These are phyloP conservation scores for Phylloporus scabripes DNA, from an alignment of 768 basidiomycete species.

Conservation along the genomic window DNA sequence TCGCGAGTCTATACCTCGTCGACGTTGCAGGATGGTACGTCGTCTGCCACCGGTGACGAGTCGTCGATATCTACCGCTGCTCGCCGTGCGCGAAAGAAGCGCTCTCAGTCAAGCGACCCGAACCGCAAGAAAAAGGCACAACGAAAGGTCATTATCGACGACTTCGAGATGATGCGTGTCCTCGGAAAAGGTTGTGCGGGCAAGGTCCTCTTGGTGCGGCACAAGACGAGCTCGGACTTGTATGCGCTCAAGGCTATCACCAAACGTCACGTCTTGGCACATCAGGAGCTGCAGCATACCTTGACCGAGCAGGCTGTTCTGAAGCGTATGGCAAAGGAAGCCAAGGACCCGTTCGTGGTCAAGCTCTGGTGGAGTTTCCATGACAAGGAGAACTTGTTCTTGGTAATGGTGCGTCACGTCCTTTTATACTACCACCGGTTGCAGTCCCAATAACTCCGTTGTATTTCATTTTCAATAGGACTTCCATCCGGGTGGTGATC, in stretches of 20 bases:
- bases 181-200: slow-evolving; percentile 97
- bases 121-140: slow-evolving; percentile 48
- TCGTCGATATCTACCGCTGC: slow-evolving; percentile 62
- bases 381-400: slow-evolving; percentile 93
- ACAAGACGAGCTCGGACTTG: slow-evolving; percentile 64
- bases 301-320: slow-evolving; percentile 94
- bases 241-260: slow-evolving; percentile 98
- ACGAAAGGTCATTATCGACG: slow-evolving; percentile 75
- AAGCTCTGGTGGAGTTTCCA: slow-evolving; percentile 98
- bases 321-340: slow-evolving; percentile 87
- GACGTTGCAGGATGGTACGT: slow-evolving; percentile 44
- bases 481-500: slow-evolving; percentile 93
- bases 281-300: slow-evolving; percentile 95
- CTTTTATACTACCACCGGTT: slow-evolving; percentile 11
- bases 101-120: slow-evolving; percentile 44
- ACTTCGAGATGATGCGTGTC: slow-evolving; percentile 97
- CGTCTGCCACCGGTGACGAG: slow-evolving; percentile 63
- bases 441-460: slow-evolving; percentile 9
- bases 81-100: slow-evolving; percentile 48
- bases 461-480: slow-evolving; percentile 44
- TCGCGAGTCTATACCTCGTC: slow-evolving; percentile 57
- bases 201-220: slow-evolving; percentile 87
- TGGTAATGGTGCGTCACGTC: slow-evolving; percentile 73
- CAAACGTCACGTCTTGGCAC: slow-evolving; percentile 93
- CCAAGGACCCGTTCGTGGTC: slow-evolving; percentile 90